Evolutionary conservation across 371 early-diverging fungal species (phyloP).

Genomic region (Basidiobolus meristosporus): DNA sequence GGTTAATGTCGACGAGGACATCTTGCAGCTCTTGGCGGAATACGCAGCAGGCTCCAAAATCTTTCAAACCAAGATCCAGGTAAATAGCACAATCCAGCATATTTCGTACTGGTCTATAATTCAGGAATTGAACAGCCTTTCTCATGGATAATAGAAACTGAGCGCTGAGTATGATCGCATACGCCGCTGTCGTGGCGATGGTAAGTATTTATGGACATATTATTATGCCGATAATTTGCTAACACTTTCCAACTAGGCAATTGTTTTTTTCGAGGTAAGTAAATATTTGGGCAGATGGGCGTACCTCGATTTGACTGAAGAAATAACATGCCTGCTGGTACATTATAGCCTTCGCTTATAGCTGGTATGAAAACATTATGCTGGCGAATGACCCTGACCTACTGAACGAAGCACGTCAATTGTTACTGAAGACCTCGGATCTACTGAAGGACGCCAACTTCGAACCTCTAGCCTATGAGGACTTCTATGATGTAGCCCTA

Average conservation of each 20-base stretch:
- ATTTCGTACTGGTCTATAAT: neutral
- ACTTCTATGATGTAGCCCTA: constrained; percentile 31
- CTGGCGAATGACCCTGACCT: constrained; percentile 8
- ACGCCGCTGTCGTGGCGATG: constrained; percentile 47
- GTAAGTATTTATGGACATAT: constrained; percentile 9
- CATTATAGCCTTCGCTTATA: constrained; percentile 33
- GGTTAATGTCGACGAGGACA: constrained; percentile 25
- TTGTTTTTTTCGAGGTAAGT: constrained; percentile 47
- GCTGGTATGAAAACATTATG: constrained; percentile 38
- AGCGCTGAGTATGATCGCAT: constrained; percentile 21
- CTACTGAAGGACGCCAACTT: constrained; percentile 26
- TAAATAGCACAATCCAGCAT: too few species aligned
- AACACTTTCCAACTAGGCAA: constrained; percentile 19
- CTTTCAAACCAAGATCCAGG: constrained; percentile 30
- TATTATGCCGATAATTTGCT: neutral
- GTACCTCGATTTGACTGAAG: too few species aligned
- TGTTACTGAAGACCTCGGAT: constrained; percentile 19
- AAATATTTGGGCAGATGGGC: too few species aligned
- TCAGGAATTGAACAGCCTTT: neutral
- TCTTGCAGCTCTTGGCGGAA: constrained; percentile 25
- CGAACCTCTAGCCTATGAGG: constrained; percentile 35
- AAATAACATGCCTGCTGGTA: too few species aligned
- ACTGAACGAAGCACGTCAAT: constrained; percentile 11
- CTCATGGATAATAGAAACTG: constrained; percentile 18
- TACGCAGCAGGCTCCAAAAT: constrained; percentile 25